A percentile compares a stretch with the other conserved stretches of the same genome.
Evolutionary conservation across 495 filamentous ascomycete species (phyloP).

Genomic region (Aspergillus saccharolyticus): DNA sequence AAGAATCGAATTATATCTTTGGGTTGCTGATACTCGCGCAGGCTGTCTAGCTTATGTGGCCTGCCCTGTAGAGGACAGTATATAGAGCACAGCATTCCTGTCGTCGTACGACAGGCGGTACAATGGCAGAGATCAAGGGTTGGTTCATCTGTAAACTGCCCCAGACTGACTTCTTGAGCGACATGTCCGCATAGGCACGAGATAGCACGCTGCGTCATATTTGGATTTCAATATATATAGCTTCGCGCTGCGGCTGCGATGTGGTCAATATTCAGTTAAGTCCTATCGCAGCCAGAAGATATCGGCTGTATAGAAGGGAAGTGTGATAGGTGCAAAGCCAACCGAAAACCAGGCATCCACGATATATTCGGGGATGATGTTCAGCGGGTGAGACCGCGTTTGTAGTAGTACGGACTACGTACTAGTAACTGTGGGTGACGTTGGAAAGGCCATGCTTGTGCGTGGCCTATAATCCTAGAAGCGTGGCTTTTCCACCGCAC

Average conservation of each 20-base stretch:
- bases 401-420: too few species aligned
- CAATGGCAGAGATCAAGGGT: conserved; percentile 59
- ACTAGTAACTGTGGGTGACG: too few species aligned
- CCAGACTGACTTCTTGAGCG: conserved; percentile 38
- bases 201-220: conserved; percentile 25
- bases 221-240: neutral
- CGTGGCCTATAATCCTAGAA: too few species aligned
- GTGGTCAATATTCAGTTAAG: neutral
- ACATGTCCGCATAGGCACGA: conserved; percentile 55
- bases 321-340: too few species aligned
- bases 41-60: conserved; percentile 28
- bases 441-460: too few species aligned
- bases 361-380: too few species aligned
- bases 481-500: too few species aligned
- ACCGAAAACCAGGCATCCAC: too few species aligned
- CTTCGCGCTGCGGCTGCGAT: neutral
- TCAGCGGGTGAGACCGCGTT: neutral
- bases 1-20: conserved; percentile 54
- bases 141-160: conserved; percentile 21
- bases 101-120: conserved; percentile 52
- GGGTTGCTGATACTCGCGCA: conserved; percentile 47
- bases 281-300: neutral
- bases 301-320: too few species aligned
- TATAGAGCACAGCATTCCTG: conserved; percentile 53
- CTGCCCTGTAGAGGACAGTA: conserved; percentile 41